Evolutionary conservation across 2,329 filamentous ascomycete genomes (phyloP).

Genomic region (Fusarium bactridioides): DNA sequence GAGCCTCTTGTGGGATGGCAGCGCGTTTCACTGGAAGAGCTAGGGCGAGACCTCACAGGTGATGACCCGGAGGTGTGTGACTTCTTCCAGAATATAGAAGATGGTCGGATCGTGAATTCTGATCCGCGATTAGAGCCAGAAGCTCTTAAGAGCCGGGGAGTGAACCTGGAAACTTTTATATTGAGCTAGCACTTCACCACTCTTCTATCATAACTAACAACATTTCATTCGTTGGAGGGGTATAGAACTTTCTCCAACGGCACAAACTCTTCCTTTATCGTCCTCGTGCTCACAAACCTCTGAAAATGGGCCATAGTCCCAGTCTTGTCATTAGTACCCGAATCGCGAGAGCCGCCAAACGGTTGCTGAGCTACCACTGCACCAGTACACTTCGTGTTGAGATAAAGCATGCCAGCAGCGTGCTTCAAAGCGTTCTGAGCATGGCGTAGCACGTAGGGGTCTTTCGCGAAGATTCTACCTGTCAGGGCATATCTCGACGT

Average conservation of each 20-base stretch:
- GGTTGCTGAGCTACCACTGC: slow-evolving; percentile 73
- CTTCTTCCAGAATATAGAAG: background rate
- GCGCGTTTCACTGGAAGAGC: background rate
- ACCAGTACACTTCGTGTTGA: slow-evolving; percentile 72
- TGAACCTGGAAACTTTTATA: background rate
- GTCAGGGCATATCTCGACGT: slow-evolving; percentile 57
- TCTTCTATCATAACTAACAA: accelerated
- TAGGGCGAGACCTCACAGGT: background rate
- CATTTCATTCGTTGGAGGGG: slow-evolving; percentile 19
- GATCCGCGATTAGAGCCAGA: background rate
- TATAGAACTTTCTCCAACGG: slow-evolving; percentile 27
- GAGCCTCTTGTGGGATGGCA: background rate
- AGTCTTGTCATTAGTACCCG: slow-evolving; percentile 74
- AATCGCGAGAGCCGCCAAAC: slow-evolving; percentile 69
- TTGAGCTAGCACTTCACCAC: accelerated
- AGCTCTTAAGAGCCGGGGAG: background rate
- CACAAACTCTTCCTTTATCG: slow-evolving; percentile 73
- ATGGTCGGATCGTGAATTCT: background rate
- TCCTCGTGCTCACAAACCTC: slow-evolving; percentile 67
- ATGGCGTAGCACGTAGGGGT: slow-evolving; percentile 65
- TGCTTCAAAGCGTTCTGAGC: slow-evolving; percentile 72
- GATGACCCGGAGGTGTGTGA: background rate
- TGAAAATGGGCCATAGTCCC: slow-evolving; percentile 65
- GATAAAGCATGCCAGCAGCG: slow-evolving; percentile 69
- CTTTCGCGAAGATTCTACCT: slow-evolving; percentile 73